Evolutionary conservation across 2,329 filamentous ascomycete species (phyloP).

Genomic region (Alternaria dauci): DNA sequence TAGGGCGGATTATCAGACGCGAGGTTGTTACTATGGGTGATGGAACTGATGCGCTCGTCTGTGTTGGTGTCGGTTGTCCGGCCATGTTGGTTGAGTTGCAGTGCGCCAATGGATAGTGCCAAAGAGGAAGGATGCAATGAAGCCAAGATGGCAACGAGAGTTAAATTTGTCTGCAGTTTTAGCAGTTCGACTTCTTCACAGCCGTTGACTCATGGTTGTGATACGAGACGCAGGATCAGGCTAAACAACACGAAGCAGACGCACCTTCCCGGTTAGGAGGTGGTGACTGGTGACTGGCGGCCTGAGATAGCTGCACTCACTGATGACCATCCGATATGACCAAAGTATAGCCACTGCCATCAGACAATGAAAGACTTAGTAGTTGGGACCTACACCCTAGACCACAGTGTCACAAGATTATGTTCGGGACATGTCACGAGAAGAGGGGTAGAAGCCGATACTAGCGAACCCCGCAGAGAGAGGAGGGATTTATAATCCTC

Average conservation of each 20-base stretch:
- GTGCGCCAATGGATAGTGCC: neutral
- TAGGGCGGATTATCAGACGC: constrained; percentile 41
- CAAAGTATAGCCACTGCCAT: neutral
- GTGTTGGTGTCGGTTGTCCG: constrained; percentile 24
- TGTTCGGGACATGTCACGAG: neutral
- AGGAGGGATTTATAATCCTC: no score
- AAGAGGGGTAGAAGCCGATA: constrained; percentile 15
- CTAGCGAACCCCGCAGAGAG: constrained; percentile 9
- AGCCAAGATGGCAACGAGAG: neutral
- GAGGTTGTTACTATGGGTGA: constrained; percentile 39
- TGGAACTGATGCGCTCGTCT: constrained; percentile 34
- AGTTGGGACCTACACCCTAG: neutral
- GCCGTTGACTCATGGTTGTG: neutral
- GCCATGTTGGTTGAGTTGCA: constrained; percentile 22
- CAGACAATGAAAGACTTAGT: neutral
- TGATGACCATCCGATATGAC: neutral
- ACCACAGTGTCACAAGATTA: neutral
- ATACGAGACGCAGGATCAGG: neutral
- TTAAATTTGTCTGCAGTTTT: neutral
- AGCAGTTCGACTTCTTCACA: neutral
- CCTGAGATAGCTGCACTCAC: constrained; percentile 1
- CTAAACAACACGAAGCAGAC: neutral
- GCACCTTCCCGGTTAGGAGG: constrained; percentile 16
- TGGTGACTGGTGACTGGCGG: constrained; percentile 13
- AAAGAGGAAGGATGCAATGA: neutral